phyloP scores from a whole-genome alignment of 176 grass and related monocot species.

The Juncus effusus region DNA sequence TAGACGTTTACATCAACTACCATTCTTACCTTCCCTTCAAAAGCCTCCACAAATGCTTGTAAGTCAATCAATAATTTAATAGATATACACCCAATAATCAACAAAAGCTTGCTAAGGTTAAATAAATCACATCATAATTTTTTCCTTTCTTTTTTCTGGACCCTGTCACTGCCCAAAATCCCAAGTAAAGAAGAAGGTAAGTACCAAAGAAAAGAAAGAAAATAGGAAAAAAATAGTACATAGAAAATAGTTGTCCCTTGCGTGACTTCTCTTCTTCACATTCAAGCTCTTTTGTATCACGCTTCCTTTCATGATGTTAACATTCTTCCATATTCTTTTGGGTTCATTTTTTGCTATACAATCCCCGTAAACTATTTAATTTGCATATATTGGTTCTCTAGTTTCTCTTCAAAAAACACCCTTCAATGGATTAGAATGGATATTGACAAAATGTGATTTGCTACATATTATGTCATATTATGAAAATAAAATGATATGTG shows the following conservation, averaged over 20 bases:
- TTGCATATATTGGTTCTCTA: slow-evolving; percentile 10
- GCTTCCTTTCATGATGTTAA: slow-evolving; percentile 26
- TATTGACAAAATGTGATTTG: no score
- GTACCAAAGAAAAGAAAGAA: not conserved
- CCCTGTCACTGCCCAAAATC: slow-evolving; percentile 10
- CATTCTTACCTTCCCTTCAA: slow-evolving; percentile 19
- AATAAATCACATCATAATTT: slow-evolving; percentile 2
- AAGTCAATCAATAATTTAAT: slow-evolving; percentile 30
- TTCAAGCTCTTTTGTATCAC: slow-evolving; percentile 36
- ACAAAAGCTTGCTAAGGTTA: slow-evolving; percentile 10
- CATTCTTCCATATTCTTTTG: not conserved
- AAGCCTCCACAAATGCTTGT: slow-evolving; percentile 20
- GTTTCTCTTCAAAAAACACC: not conserved
- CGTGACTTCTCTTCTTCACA: slow-evolving; percentile 57
- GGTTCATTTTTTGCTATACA: not conserved
- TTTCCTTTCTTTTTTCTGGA: slow-evolving; percentile 1
- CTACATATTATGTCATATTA: no score
- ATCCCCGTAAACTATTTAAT: slow-evolving; percentile 24
- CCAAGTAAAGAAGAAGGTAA: not conserved
- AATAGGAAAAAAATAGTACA: not conserved
- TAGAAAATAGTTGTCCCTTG: slow-evolving; percentile 32
- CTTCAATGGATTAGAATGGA: no score
- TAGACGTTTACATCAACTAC: not conserved
- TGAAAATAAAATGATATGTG: no score
- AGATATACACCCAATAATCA: not conserved